phyloP scores from a whole-genome alignment of 352 stramenopile species.

The Pythium sukuiense region DNA sequence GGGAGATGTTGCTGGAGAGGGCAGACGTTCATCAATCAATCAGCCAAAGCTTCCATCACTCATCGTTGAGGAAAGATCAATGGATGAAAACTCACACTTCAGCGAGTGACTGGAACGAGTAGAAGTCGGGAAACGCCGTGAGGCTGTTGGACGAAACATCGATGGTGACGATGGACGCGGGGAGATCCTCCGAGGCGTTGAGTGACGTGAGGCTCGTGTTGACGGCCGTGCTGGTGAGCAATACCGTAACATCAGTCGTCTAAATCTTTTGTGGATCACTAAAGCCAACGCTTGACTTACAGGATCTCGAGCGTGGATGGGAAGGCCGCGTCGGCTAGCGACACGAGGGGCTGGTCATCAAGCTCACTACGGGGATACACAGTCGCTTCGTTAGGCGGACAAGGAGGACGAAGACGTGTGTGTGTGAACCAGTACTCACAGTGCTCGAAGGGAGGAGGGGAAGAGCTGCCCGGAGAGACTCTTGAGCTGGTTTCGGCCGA shows the following conservation, averaged over 20 bases:
- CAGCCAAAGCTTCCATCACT: neutral
- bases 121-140: conserved; percentile 17
- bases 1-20: conserved; percentile 12
- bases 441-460: conserved; percentile 6
- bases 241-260: neutral
- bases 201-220: conserved; percentile 14
- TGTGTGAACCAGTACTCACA: conserved; percentile 1
- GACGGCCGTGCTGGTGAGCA: neutral
- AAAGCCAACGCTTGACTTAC: neutral
- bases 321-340: conserved; percentile 10
- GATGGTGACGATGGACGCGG: conserved; percentile 4
- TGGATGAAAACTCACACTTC: conserved; percentile 5
- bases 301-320: conserved; percentile 17
- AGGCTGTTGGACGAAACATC: conserved; percentile 22
- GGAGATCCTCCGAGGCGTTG: conserved; percentile 15
- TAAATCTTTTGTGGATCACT: neutral
- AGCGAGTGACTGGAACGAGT: conserved; percentile 11
- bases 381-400: neutral
- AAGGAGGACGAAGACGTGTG: neutral
- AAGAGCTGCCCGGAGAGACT: conserved; percentile 4
- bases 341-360: conserved; percentile 10
- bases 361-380: conserved; percentile 7
- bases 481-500: conserved; percentile 13
- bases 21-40: neutral
- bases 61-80: neutral